phyloP scores from a whole-genome alignment of 1,284 basidiomycete species.

The Pseudozyma pruni region DNA sequence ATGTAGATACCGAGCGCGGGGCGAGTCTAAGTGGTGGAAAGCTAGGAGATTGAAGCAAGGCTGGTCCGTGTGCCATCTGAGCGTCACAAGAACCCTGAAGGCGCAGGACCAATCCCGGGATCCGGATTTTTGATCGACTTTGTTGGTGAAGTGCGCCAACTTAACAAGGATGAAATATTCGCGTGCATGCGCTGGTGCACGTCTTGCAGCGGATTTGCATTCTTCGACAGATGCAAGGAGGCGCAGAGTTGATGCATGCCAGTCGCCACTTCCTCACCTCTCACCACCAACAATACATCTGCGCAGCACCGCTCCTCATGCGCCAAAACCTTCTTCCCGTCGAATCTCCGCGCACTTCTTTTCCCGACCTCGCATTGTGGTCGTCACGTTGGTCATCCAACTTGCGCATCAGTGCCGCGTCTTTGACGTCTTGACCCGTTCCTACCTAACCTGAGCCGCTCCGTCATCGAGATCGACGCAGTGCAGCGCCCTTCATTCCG shows the following conservation, averaged over 20 bases:
- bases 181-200: neutral
- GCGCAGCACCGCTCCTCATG: too few relatives aligned
- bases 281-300: too few relatives aligned
- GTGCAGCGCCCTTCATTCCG: too few relatives aligned
- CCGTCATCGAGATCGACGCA: too few relatives aligned
- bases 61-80: conserved; percentile 5
- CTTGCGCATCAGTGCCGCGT: neutral
- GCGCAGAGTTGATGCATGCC: conserved; percentile 11
- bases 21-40: neutral
- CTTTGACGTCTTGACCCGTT: too few relatives aligned
- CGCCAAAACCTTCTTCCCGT: too few relatives aligned
- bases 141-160: neutral
- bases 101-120: conserved; percentile 4
- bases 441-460: too few relatives aligned
- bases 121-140: neutral
- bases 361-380: too few relatives aligned
- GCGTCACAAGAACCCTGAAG: neutral
- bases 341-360: too few relatives aligned
- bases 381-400: neutral
- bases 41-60: neutral
- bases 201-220: conserved; percentile 19
- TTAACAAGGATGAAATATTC: neutral
- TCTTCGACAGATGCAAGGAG: conserved; percentile 53
- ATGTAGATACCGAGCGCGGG: too few relatives aligned
- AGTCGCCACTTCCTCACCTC: neutral